Percentiles rank a stretch among this genome's conserved stretches.
Conservation (phyloP, 1,284 basidiomycete genomes). For the Stygiomarasmius scandens region DNA sequence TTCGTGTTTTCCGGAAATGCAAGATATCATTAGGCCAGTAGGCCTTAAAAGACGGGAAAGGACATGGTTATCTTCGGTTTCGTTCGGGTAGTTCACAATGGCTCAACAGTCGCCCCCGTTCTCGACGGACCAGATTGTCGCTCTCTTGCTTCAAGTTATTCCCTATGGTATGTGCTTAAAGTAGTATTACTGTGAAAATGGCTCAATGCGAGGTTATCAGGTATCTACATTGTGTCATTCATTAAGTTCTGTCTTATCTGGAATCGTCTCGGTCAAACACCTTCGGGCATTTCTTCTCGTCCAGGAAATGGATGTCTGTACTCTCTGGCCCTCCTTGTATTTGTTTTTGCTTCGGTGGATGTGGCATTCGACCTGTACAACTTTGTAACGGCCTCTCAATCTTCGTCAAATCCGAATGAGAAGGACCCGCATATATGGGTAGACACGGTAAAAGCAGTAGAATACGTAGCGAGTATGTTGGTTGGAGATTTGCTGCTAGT, state of each 20-base stretch:
- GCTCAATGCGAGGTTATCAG: neutral
- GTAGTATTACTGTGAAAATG: neutral
- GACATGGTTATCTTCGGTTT: neutral
- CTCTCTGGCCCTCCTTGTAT: neutral
- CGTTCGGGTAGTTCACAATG: neutral
- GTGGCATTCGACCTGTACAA: neutral
- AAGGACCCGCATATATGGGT: neutral
- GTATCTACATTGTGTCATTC: neutral
- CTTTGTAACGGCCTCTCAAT: neutral
- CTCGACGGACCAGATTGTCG: neutral
- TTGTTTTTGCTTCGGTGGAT: neutral
- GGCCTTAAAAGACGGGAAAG: neutral
- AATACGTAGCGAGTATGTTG: neutral
- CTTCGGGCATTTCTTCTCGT: neutral
- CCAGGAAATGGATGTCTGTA: neutral
- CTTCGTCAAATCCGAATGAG: neutral
- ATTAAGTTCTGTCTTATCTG: neutral
- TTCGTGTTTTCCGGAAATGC: neutral
- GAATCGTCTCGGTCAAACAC: neutral
- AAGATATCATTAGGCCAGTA: neutral
- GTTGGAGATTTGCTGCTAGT: neutral
- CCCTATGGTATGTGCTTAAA: neutral
- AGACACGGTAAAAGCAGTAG: neutral
- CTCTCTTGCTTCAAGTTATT: neutral
- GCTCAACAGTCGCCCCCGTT: neutral